Conservation (phyloP, 495 filamentous ascomycete genomes). For the Aspergillus funiculosus region DNA sequence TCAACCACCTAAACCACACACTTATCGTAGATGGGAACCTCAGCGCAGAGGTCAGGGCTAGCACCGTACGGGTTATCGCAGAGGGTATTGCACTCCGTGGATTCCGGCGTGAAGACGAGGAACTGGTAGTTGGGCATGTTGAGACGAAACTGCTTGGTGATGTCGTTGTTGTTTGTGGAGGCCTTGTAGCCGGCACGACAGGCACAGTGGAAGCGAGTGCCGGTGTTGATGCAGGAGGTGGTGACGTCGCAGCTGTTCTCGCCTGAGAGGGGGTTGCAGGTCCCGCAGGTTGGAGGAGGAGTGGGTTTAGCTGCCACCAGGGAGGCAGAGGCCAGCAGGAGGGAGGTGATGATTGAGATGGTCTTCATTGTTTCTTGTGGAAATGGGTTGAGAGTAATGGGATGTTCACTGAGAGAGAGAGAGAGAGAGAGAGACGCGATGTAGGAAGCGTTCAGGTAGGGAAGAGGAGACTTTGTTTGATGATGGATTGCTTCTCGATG, state of each 20-base stretch:
- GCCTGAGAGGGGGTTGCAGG: conserved; percentile 41
- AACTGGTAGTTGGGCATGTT: conserved; percentile 38
- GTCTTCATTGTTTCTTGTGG: conserved; percentile 23
- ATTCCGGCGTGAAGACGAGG: conserved; percentile 39
- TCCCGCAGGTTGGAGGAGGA: conserved; percentile 27
- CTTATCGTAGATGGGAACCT: conserved; percentile 29
- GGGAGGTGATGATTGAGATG: conserved; percentile 20
- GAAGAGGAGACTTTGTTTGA: not conserved
- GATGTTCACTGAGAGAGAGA: not conserved
- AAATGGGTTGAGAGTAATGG: conserved; percentile 9
- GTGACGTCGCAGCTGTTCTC: conserved; percentile 39
- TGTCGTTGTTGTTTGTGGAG: conserved; percentile 33
- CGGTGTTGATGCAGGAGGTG: conserved; percentile 53
- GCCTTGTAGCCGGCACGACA: conserved; percentile 62
- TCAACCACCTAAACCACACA: conserved; percentile 26
- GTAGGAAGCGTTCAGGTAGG: no score
- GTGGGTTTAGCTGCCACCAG: conserved; percentile 22
- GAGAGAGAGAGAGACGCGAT: no score
- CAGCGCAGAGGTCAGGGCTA: conserved; percentile 30
- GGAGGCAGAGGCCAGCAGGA: conserved; percentile 23
- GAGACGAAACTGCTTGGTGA: conserved; percentile 36
- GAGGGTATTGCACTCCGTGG: conserved; percentile 34
- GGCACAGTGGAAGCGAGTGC: conserved; percentile 70
- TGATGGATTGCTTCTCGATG: not conserved
- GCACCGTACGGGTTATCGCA: conserved; percentile 34